Base-by-base conservation (phyloP, 2,329 filamentous ascomycete genomes). In the Colletotrichum musicola region DNA sequence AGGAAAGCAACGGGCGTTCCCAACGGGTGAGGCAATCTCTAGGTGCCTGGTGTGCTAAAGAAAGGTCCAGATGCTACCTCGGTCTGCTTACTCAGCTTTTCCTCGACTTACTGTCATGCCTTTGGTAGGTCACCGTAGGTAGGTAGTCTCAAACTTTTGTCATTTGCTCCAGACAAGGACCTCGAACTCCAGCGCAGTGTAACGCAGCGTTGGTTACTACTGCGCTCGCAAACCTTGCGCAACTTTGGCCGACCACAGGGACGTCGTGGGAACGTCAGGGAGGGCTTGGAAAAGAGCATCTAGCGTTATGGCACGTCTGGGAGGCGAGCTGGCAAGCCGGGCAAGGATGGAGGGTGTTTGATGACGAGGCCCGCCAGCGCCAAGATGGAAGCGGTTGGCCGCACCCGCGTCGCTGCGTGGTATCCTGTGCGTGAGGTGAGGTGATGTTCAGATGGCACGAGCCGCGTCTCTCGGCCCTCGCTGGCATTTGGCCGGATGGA, bases 381-480 rank as follows among this genome's bases (percentile, higher is more conserved):
- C 62, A 60, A 69, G 66, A 38, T 55, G 54, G 47, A n/a, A 40
- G 20, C 54, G 30, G 62, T 54, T 64, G 47, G 61, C 53, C 51
- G 47, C 47, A 27, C 53, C 30, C 38, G 13, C 47, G 18, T 51
- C 46, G 57, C 35, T 10, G 44, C 18, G 49, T 30, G 20, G 18
- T 6, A 27, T 25, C 16, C 16, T n/a, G 49, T 14, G 40, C 40
- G 13, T 42, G 40, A 42, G 60, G 42, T 50, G 51, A 53, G 46
- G 53, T 68, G 54, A 64, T 47, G 65, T 55, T 68, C 62, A 65
- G 65, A 64, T 68, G 61, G 65, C 65, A 65, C 65, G 61, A 60
- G 65, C 61, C 65, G 65, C 65, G 25, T 68, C 54, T 53, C 65
- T 59, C 55, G 60, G 61, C 60, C 60, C 64, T 58, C 42, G 61